Base-by-base conservation (phyloP, 148 eudicot species). In the Chenopodium berlandieri region DNA sequence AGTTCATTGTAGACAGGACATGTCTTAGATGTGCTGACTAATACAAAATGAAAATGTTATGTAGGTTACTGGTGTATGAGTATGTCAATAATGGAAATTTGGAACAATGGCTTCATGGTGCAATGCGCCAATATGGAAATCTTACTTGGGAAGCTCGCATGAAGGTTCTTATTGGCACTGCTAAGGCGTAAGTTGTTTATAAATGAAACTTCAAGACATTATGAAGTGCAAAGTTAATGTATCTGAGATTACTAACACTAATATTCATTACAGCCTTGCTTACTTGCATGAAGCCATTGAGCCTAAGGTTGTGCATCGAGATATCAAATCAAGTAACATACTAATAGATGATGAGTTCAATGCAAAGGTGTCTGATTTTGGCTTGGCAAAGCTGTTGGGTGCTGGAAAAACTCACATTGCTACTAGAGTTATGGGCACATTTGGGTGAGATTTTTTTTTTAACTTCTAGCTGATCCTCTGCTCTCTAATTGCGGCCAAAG, bases 41-140 rank as follows among this genome's bases (percentile, higher is more conserved):
- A 60, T 30, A 37, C 7, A 52, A 44, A 31, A 22, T 78, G 40
- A 32, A 63, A 73, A 77, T 27, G 7, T 19, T 71, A 75, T 60
- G 54, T 85, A 94, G 98, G 90, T 65, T 93, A 88, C 79, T 95
- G 88, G 91, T 95, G 27, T 95, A 95, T 78, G 98, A 95, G 85
- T 95, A 92, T 81, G 99, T 95, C 50, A 93, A 88, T 85, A 95
- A 95, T 84, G 99, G 97, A 27, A 95, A 93, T 72, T 84, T 95
- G 72, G 98, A 95, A 84, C 97, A 95, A 62, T 95, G 97, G 98
- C 97, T 95, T 82, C 98, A 95, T 82, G 98, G 98, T 50, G 94
- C 91, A 78, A 91, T 92, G 94, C 88, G 86, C 54, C 97, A 92
- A 67, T 82, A 89, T 77, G 96, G 98, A 50, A 80, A 87, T 82